A percentile compares a stretch with the other conserved stretches of the same genome.
Conservation (phyloP, 169 alveolate genomes). For the Plasmodium fragile region DNA sequence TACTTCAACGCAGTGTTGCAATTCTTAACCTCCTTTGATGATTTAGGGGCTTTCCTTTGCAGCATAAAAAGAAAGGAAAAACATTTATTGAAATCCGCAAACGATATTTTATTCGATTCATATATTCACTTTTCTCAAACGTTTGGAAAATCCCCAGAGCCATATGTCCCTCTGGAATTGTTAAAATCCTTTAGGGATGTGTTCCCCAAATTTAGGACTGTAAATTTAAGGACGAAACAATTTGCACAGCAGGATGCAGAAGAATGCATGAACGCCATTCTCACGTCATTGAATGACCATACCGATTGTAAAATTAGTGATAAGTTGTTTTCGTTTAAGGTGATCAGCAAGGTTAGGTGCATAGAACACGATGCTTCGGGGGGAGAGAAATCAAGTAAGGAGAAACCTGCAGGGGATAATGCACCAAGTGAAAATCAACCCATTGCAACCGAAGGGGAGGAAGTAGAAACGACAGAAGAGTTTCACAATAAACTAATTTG, state of each 20-base stretch:
- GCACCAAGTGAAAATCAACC: not conserved
- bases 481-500: slow-evolving; percentile 58
- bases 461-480: slow-evolving; percentile 39
- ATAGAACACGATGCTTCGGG: slow-evolving; percentile 8
- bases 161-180: slow-evolving; percentile 59
- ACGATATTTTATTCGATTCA: slow-evolving; percentile 74
- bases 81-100: slow-evolving; percentile 12
- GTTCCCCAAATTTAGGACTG: slow-evolving; percentile 61
- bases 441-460: not conserved
- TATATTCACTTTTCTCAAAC: slow-evolving; percentile 79
- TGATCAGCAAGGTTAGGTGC: slow-evolving; percentile 24
- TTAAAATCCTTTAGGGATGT: slow-evolving; percentile 73
- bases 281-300: slow-evolving; percentile 77
- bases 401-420: not conserved
- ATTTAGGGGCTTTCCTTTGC: slow-evolving; percentile 81
- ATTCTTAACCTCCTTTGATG: slow-evolving; percentile 86
- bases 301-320: slow-evolving; percentile 53
- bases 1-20: slow-evolving; percentile 94
- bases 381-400: not conserved
- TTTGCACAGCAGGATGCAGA: slow-evolving; percentile 83
- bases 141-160: slow-evolving; percentile 76
- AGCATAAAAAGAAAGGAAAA: slow-evolving; percentile 41
- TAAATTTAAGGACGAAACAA: slow-evolving; percentile 63
- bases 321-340: slow-evolving; percentile 45
- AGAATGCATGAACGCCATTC: slow-evolving; percentile 85